Evolutionary conservation across 139 green algal species (phyloP).

Genomic region (Picochlorum sp.): DNA sequence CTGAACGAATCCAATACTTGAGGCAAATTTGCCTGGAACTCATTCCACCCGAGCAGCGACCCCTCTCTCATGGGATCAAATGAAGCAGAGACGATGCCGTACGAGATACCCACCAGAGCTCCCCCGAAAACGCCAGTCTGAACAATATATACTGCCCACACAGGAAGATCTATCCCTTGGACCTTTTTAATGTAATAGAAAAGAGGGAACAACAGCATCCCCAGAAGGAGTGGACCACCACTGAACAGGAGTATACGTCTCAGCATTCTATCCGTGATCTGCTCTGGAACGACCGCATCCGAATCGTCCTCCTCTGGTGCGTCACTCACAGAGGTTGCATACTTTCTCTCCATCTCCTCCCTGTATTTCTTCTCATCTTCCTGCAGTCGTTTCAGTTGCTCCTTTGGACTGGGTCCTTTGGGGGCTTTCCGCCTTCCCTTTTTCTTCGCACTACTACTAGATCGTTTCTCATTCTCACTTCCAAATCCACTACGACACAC

Average conservation of each 20-base stretch:
- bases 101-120: slow-evolving; percentile 63
- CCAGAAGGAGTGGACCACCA: slow-evolving; percentile 42
- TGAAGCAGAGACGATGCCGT: slow-evolving; percentile 55
- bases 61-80: slow-evolving; percentile 62
- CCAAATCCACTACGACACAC: too few relatives aligned
- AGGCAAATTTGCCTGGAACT: slow-evolving; percentile 51
- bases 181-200: slow-evolving; percentile 72
- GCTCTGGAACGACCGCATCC: slow-evolving; percentile 8
- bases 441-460: slow-evolving; percentile 10
- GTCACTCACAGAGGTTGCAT: slow-evolving; percentile 2
- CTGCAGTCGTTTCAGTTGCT: slow-evolving; percentile 26
- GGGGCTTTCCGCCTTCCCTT: slow-evolving; percentile 36
- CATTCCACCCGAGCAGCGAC: slow-evolving; percentile 32
- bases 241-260: slow-evolving; percentile 53
- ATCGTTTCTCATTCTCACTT: neutral
- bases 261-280: slow-evolving; percentile 58
- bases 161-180: slow-evolving; percentile 50
- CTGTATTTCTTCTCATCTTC: slow-evolving; percentile 16
- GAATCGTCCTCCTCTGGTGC: neutral
- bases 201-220: slow-evolving; percentile 46
- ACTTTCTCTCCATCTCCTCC: neutral
- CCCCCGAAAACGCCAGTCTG: slow-evolving; percentile 57
- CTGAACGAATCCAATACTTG: slow-evolving; percentile 33
- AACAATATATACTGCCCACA: slow-evolving; percentile 52
- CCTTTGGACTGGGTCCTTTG: slow-evolving; percentile 18